Evolutionary conservation across 306 rosid genomes (phyloP), one percentile per base, ranked within the genome.

Genomic region (Trifolium fragiferum): DNA sequence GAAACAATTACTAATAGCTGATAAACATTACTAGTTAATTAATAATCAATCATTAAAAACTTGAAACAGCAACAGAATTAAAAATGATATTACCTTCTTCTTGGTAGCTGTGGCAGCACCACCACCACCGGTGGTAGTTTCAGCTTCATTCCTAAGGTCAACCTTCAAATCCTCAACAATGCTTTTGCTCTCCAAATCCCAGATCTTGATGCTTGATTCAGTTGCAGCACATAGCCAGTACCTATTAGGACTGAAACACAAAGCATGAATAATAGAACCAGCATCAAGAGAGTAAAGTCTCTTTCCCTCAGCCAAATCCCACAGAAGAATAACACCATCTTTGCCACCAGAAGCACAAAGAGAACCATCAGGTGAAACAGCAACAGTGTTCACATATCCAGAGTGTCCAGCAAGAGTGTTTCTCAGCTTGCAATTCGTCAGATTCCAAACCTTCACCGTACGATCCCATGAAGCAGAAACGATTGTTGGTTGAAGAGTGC

Each of bases 261-360:
- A 84, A 0, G 99, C 86, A 47, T 92, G 92, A 12, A 92, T 92
- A 10, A 92, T 92, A 0, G 98, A 71, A 3, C 94, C 91, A 4
- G 99, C 93, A 37, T 90, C 99, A 1, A 95, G 89, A 0, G 93
- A 87, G 60, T 95, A 95, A 0, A 95, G 85, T 47, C 68, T 85
- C 93, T 95, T 95, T 13, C 99, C 99, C 76, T 95, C 99, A 0
- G 99, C 96, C 87, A 95, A 89, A 76, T 95, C 98, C 99, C 99
- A 95, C 0, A 95, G 86, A 47, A 95, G 37, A 68, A 95, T 89
- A 21, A 90, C 92, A 0, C 99, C 97, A 5, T 95, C 99, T 41
- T 95, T 95, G 10, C 99, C 99, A 32, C 98, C 99, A 4, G 97
- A 92, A 1, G 99, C 97, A 12, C 99, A 92, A 4, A 95, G 82